Percentiles rank a stretch among this genome's conserved stretches.
Conservation (phyloP, 2,329 filamentous ascomycete genomes). For the Nakataea oryzae region DNA sequence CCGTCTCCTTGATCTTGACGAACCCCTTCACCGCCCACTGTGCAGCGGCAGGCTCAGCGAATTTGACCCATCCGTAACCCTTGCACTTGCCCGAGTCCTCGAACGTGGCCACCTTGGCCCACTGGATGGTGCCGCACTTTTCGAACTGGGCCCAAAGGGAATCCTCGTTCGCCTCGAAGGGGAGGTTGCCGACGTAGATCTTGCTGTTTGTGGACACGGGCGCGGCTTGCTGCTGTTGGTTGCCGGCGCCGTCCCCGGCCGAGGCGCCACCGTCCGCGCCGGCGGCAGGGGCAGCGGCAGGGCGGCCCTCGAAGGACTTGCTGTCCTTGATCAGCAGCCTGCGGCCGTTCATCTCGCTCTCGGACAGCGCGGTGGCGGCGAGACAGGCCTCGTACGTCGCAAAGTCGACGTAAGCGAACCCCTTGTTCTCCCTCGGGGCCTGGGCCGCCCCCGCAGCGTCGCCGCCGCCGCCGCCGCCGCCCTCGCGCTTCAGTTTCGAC, state of each 20-base stretch:
- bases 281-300: constrained; percentile 47
- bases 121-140: constrained; percentile 73
- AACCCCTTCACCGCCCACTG: constrained; percentile 73
- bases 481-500: constrained; percentile 11
- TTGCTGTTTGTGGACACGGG: constrained; percentile 38
- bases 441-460: constrained; percentile 30
- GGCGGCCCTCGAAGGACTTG: constrained; percentile 83
- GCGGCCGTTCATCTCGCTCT: constrained; percentile 66
- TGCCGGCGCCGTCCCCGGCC: constrained; percentile 17
- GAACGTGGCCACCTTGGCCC: constrained; percentile 86
- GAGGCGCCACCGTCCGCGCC: constrained; percentile 15
- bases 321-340: constrained; percentile 88
- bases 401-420: constrained; percentile 96
- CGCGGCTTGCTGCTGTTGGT: constrained; percentile 20
- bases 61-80: constrained; percentile 92
- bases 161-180: constrained; percentile 73
- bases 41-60: constrained; percentile 61
- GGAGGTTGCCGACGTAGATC: constrained; percentile 85
- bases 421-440: constrained; percentile 56
- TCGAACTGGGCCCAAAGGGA: constrained; percentile 71
- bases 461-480: constrained; percentile 17
- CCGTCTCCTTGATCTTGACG: constrained; percentile 56
- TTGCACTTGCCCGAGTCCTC: constrained; percentile 97
- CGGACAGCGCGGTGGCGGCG: constrained; percentile 76
- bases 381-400: constrained; percentile 57